Conservation (phyloP, 192 early-diverging fungal genomes). For the Umbelopsis sp. region DNA sequence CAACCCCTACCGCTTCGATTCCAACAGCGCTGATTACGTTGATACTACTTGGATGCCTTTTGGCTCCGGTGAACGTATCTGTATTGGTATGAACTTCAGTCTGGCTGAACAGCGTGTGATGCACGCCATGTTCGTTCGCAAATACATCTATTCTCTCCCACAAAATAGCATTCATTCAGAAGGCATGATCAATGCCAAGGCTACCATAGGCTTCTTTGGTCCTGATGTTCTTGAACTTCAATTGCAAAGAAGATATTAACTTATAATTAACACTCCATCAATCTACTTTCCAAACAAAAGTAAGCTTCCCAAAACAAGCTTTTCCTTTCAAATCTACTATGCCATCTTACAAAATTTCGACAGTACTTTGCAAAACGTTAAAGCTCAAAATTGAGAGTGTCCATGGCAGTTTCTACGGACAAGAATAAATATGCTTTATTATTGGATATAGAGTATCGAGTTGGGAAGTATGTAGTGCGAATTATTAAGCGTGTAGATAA, state of each 20-base stretch:
- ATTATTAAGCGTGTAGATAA: conserved; percentile 3
- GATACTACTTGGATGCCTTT: conserved; percentile 56
- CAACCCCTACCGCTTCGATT: conserved; percentile 5
- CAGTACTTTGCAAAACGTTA: too few species aligned
- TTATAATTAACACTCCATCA: neutral
- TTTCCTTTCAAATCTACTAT: too few species aligned
- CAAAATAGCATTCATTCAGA: conserved; percentile 5
- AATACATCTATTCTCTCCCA: neutral
- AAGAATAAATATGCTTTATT: too few species aligned
- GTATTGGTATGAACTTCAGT: conserved; percentile 63
- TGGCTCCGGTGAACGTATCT: conserved; percentile 55
- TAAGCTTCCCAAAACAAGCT: too few species aligned
- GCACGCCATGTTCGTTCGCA: conserved; percentile 40
- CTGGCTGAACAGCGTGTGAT: conserved; percentile 59
- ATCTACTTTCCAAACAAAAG: too few species aligned
- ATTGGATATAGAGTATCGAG: neutral
- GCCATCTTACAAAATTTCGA: too few species aligned
- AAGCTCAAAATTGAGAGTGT: too few species aligned
- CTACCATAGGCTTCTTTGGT: conserved; percentile 13
- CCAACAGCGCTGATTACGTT: neutral
- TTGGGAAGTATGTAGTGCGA: neutral
- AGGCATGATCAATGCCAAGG: conserved; percentile 15
- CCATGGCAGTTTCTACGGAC: too few species aligned
- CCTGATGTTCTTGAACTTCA: conserved; percentile 3
- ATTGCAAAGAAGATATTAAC: conserved; percentile 16